Percentiles rank a stretch among this genome's conserved stretches.
Evolutionary conservation across 306 rosid genomes (phyloP).

Genomic region (Oemleria cerasiformis): DNA sequence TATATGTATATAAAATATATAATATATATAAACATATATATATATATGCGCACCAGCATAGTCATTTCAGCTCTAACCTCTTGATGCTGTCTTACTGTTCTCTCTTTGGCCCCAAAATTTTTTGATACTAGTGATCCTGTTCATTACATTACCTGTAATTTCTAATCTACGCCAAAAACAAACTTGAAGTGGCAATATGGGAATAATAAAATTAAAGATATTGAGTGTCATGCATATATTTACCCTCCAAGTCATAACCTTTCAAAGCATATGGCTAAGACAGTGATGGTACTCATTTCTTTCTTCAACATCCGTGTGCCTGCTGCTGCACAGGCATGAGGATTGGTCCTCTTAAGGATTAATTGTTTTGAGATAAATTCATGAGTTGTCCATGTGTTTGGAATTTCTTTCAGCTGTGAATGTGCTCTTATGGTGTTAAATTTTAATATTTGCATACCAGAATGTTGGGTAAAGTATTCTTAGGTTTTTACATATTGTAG

Average conservation of each 20-base stretch:
- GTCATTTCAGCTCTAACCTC: not conserved
- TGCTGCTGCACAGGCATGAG: not conserved
- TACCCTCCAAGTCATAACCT: not conserved
- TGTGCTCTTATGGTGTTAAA: not conserved
- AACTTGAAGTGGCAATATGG: not conserved
- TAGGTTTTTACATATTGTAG: not conserved
- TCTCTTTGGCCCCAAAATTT: not conserved
- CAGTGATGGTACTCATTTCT: not conserved
- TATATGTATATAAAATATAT: too few relatives aligned
- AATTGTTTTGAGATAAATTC: slow-evolving; percentile 24
- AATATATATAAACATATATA: too few relatives aligned
- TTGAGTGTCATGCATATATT: not conserved
- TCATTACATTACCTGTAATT: not conserved
- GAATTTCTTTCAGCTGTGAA: not conserved
- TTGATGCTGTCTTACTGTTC: not conserved
- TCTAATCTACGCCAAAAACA: not conserved
- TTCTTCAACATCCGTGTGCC: not conserved
- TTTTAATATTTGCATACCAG: not conserved
- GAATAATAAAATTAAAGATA: not conserved
- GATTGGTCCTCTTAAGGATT: not conserved
- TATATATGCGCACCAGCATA: not conserved
- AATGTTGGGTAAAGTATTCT: not conserved
- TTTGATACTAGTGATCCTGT: too few relatives aligned
- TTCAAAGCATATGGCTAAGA: not conserved
- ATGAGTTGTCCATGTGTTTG: not conserved